Evolutionary conservation across 169 alveolate species (phyloP), one percentile per base, ranked within the genome.

Genomic region (Plasmodium coatneyi): DNA sequence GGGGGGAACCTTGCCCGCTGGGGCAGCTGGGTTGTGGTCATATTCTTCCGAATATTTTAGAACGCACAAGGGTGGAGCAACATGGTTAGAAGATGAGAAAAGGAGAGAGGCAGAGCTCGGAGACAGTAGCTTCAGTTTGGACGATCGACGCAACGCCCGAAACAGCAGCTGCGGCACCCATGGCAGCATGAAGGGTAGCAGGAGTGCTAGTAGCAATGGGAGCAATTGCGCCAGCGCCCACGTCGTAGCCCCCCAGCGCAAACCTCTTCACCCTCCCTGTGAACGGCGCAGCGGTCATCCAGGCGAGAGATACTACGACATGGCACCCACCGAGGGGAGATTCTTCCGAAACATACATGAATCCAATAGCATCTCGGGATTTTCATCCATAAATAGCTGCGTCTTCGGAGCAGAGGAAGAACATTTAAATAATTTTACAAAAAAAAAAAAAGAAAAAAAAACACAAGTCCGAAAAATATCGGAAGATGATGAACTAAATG

Each of bases 361-460:
- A 36, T 56, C 60, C 5, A 76, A 54, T 3, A 86, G 66, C 28
- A 74, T 86, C 5, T 86, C 93, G 1, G 93, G 93, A 0, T 86
- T 86, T 19, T 72, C 86, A 4, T 72, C 84, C 9, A 46, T 86
- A 36, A 86, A 86, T 9, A 86, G 93, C 28, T 71, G 39, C 60
- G 10, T 46, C 6, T 2, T 72, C 41, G 80, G 70, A 52, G 36
- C 14, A 10, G 76, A 66, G 36, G 76, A 66, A 22, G 80, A 86
- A 34, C 39, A 86, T 34, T 36, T 30, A 46, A 72, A 84, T 49
- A 6, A 52, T 52, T 34, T 22, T 32, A 56, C 32, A 43, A 86
- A 86, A 49, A 84, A 76, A 72, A 56, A 52, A 86, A 56, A 86
- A 34, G 34, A 56, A 22, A 54, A 86, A 86, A 86, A 52, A 54